phyloP scores from a whole-genome alignment of 768 basidiomycete genomes.

The Gyrodon lividus region DNA sequence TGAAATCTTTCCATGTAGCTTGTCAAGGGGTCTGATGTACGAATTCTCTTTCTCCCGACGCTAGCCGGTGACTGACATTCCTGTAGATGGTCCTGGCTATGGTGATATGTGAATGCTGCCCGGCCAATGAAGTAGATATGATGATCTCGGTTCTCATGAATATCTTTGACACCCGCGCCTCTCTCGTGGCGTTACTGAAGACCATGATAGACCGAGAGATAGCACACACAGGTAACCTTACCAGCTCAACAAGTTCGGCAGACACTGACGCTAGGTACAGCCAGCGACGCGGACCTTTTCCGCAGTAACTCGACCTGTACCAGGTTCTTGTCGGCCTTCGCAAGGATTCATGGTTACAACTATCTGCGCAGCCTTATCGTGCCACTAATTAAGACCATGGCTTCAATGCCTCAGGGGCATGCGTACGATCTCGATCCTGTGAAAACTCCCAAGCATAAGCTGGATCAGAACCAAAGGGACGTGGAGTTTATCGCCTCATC shows the following conservation, averaged over 20 bases:
- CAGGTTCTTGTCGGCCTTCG: constrained; percentile 83
- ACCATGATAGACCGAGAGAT: constrained; percentile 87
- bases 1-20: constrained; percentile 43
- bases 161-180: constrained; percentile 75
- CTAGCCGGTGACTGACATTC: constrained; percentile 8
- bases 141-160: constrained; percentile 86
- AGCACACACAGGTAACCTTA: constrained; percentile 59
- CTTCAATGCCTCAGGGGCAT: constrained; percentile 66
- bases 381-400: constrained; percentile 76
- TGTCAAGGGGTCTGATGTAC: constrained; percentile 71
- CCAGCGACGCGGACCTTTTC: constrained; percentile 79
- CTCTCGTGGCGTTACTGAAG: constrained; percentile 73
- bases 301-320: constrained; percentile 85
- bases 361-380: constrained; percentile 80
- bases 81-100: constrained; percentile 71
- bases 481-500: constrained; percentile 71
- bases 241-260: not conserved
- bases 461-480: constrained; percentile 65
- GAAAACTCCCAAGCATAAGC: constrained; percentile 55
- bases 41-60: constrained; percentile 19
- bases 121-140: constrained; percentile 73
- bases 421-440: constrained; percentile 79
- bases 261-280: constrained; percentile 38
- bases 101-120: constrained; percentile 87
- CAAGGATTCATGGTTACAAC: constrained; percentile 86